Conservation (phyloP, 345 rosid genomes). For the Combretum micranthum region DNA sequence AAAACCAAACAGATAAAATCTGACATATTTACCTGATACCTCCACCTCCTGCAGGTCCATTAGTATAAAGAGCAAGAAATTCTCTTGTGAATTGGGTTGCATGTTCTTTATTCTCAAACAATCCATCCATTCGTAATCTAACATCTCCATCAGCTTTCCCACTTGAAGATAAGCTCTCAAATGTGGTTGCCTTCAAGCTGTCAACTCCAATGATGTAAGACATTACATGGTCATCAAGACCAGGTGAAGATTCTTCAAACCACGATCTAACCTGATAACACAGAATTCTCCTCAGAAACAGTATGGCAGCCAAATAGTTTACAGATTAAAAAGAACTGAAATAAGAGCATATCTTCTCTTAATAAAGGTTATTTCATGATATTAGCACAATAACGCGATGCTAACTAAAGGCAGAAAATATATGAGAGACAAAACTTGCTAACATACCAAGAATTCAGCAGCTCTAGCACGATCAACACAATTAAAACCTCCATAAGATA, state of each 20-base stretch:
- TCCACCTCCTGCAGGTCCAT: constrained; percentile 98
- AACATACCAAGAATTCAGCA: constrained; percentile 69
- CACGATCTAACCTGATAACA: constrained; percentile 70
- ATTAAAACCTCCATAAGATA: constrained; percentile 82
- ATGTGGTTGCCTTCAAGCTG: constrained; percentile 62
- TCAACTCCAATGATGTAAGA: constrained; percentile 79
- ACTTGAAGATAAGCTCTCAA: constrained; percentile 16
- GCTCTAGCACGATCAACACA: constrained; percentile 71
- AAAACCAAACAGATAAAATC: background rate
- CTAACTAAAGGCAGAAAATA: too few species aligned
- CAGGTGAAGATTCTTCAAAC: constrained; percentile 79
- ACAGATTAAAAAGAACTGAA: background rate
- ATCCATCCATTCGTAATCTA: constrained; percentile 82
- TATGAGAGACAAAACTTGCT: too few species aligned
- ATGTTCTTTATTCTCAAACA: constrained; percentile 61
- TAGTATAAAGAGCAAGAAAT: constrained; percentile 78
- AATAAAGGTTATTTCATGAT: too few species aligned
- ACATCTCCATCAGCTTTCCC: constrained; percentile 37
- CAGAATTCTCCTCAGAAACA: background rate
- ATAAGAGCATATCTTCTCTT: too few species aligned
- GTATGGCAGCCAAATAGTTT: background rate
- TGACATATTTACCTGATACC: constrained; percentile 59
- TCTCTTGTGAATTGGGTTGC: constrained; percentile 62
- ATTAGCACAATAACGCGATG: too few species aligned
- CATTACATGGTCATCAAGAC: constrained; percentile 32